phyloP scores from a whole-genome alignment of 1,284 basidiomycete genomes.

The Xerocomus amazonicus region DNA sequence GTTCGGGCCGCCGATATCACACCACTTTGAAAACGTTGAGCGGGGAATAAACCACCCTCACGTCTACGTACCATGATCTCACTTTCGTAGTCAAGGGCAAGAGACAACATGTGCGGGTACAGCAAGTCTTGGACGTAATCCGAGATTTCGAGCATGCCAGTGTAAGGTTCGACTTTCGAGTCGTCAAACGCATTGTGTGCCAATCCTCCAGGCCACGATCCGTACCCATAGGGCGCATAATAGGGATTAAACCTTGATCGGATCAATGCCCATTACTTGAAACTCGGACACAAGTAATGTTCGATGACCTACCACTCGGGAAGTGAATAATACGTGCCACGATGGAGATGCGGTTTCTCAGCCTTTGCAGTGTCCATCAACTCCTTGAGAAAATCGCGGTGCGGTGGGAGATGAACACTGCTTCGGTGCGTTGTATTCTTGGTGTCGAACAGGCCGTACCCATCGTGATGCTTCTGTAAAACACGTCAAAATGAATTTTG shows the following conservation, averaged over 20 bases:
- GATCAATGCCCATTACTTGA: background rate
- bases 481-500: constrained; percentile 1
- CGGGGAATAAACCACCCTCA: background rate
- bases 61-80: constrained; percentile 49
- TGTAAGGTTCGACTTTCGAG: constrained; percentile 51
- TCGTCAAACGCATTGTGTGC: constrained; percentile 50
- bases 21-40: constrained; percentile 40
- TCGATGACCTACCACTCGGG: constrained; percentile 44
- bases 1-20: constrained; percentile 59
- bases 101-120: constrained; percentile 53
- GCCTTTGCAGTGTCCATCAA: constrained; percentile 48
- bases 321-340: constrained; percentile 51
- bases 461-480: constrained; percentile 46
- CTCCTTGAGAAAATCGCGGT: constrained; percentile 52
- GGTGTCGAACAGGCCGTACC: constrained; percentile 53
- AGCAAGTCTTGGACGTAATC: constrained; percentile 55
- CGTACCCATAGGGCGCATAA: constrained; percentile 49
- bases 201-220: constrained; percentile 49
- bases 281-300: background rate
- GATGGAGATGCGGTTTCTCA: constrained; percentile 47
- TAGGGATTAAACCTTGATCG: constrained; percentile 49
- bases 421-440: constrained; percentile 48
- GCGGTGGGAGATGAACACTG: constrained; percentile 47
- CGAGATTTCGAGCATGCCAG: constrained; percentile 44
- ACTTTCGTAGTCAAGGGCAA: constrained; percentile 48